Base-by-base conservation (phyloP, 2,329 filamentous ascomycete species). In the Aurifilum marmelostoma region DNA sequence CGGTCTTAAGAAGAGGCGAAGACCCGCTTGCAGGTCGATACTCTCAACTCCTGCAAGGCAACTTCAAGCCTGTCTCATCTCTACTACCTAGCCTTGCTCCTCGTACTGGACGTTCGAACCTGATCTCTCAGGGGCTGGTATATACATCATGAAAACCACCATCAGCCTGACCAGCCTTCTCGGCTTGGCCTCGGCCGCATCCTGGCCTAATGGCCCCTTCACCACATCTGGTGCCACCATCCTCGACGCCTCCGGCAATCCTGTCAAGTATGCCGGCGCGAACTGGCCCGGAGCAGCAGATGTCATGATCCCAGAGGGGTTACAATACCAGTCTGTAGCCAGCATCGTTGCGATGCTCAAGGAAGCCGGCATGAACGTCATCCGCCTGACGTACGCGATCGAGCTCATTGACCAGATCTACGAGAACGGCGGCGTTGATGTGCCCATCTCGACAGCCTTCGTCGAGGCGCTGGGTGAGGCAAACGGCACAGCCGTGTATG, bases 221-320 rank as follows among this genome's bases (percentile, higher is more conserved):
- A 70, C 59, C 5, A 68, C 71, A 2, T 72, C 71, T 0, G 73
- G 72, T 14, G 63, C 72, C 1, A 69, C 70, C 66, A 78, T 80
- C 68, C 74, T 76, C 62, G 76, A 79, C 60, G 72, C 77, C 7
- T 73, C 71, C 3, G 77, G 77, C 18, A 71, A 75, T 1, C 77
- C 77, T 24, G 76, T 83, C 62, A 79, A 77, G n/a, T 79, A 81
- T 67, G 83, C 81, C 4, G 84, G 84, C 2, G 80, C 81, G 6
- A 87, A 87, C 72, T 88, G 85, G 85, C 82, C 84, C 5, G 85
- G 83, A 3, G 81, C 83, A 39, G 80, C 81, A 65, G 84, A 86
- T n/a, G 80, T 83, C 27, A 87, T 87, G 85, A 80, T 87, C 2
- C 85, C 85, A 0, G 85, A 88, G 73, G 85, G 85, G 12, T 78